These are phyloP conservation scores for Dillenia turbinata DNA, from an alignment of 164 flowering plant species.

Conservation along the genomic window DNA sequence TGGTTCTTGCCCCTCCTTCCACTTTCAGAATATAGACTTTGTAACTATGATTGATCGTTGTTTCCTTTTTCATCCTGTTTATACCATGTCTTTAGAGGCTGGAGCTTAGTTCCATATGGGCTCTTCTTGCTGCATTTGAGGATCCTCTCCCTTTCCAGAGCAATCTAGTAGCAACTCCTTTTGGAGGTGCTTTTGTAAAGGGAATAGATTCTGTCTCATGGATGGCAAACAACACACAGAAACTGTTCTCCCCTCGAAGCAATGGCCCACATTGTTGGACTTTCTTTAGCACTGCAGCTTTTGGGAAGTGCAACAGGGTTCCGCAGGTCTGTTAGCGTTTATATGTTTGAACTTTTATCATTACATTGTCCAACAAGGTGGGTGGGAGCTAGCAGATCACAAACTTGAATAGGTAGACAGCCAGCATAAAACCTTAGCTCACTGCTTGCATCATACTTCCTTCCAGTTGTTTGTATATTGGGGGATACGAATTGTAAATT, in stretches of 20 bases:
- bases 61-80: slow-evolving; percentile 3
- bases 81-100: slow-evolving; percentile 48
- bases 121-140: slow-evolving; percentile 93
- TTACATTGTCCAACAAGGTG: too few relatives aligned
- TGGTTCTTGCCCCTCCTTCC: not conserved
- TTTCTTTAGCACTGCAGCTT: slow-evolving; percentile 82
- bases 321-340: slow-evolving; percentile 65
- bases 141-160: slow-evolving; percentile 72
- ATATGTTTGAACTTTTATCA: too few relatives aligned
- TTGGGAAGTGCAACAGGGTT: slow-evolving; percentile 78
- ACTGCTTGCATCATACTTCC: too few relatives aligned
- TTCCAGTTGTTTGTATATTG: too few relatives aligned
- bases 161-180: slow-evolving; percentile 23
- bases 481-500: too few relatives aligned
- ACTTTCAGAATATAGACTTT: not conserved
- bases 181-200: slow-evolving; percentile 95
- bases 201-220: slow-evolving; percentile 88
- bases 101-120: slow-evolving; percentile 92
- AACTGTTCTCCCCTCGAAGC: slow-evolving; percentile 39
- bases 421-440: too few relatives aligned
- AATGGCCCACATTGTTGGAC: slow-evolving; percentile 88
- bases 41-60: slow-evolving; percentile 1
- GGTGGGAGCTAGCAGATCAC: too few relatives aligned
- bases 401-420: too few relatives aligned
- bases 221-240: slow-evolving; percentile 89